Percentiles rank a stretch among this genome's conserved stretches.
Conservation (phyloP, 2,329 filamentous ascomycete species). For the Pestalotiopsis sp. region DNA sequence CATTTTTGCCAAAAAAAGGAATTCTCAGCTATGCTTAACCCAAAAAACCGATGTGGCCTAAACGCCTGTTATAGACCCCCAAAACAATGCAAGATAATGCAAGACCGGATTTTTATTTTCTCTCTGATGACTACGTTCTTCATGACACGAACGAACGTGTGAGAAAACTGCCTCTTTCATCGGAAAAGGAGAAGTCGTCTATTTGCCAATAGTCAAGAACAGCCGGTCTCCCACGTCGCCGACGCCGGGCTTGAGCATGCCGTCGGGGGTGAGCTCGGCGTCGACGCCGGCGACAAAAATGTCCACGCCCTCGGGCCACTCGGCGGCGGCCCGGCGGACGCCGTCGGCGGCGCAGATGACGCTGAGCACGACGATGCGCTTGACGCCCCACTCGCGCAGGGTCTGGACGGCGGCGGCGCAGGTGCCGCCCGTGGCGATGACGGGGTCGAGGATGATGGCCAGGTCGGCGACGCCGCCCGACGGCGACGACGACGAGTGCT, state of each 20-base stretch:
- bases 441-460: conserved; percentile 84
- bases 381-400: conserved; percentile 87
- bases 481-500: conserved; percentile 47
- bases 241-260: conserved; percentile 88
- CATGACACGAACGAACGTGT: too few relatives aligned
- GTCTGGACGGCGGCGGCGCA: conserved; percentile 88
- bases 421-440: conserved; percentile 92
- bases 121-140: not conserved
- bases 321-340: conserved; percentile 67
- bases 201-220: conserved; percentile 84
- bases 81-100: conserved; percentile 1
- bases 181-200: not conserved
- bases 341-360: conserved; percentile 74
- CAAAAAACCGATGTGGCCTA: not conserved
- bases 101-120: not conserved
- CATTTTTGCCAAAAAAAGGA: not conserved
- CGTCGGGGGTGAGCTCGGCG: conserved; percentile 67
- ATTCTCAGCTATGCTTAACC: conserved; percentile 1
- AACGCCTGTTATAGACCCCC: not conserved
- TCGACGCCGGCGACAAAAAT: conserved; percentile 86
- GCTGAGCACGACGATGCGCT: conserved; percentile 72
- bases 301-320: conserved; percentile 77
- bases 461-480: conserved; percentile 44
- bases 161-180: too few relatives aligned
- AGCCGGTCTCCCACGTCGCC: conserved; percentile 90